A percentile compares a stretch with the other conserved stretches of the same genome.
Evolutionary conservation across 768 basidiomycete species (phyloP).

Genomic region (Auricularia cornea): DNA sequence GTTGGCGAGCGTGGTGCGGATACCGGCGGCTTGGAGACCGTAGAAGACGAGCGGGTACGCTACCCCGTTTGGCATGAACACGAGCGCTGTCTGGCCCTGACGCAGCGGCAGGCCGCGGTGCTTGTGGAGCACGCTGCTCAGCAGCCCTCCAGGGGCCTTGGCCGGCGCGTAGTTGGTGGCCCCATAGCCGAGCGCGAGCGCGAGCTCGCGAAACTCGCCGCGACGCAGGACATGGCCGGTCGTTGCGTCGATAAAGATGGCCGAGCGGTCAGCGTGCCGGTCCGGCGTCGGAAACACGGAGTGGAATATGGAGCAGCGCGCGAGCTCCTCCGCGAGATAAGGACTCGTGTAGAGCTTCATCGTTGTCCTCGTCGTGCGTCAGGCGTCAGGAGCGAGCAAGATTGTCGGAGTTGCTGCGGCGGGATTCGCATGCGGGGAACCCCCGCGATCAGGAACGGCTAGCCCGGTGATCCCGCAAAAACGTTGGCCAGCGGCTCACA

Average conservation of each 20-base stretch:
- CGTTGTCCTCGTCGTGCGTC: background rate
- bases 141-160: slow-evolving; percentile 1
- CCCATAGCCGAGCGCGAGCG: slow-evolving; percentile 52
- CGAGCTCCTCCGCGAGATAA: slow-evolving; percentile 30
- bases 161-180: background rate
- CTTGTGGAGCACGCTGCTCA: slow-evolving; percentile 28
- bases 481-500: too few species aligned
- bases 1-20: slow-evolving; percentile 66
- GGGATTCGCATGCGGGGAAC: too few species aligned
- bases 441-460: too few species aligned
- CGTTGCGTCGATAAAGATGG: slow-evolving; percentile 60
- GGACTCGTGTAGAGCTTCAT: slow-evolving; percentile 39
- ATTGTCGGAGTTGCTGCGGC: background rate
- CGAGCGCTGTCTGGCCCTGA: slow-evolving; percentile 50
- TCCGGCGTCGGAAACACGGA: slow-evolving; percentile 39
- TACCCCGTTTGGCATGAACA: slow-evolving; percentile 65
- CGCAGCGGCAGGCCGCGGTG: slow-evolving; percentile 22
- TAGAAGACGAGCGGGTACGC: slow-evolving; percentile 42
- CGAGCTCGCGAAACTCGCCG: slow-evolving; percentile 39
- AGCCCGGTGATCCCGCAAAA: too few species aligned
- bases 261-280: slow-evolving; percentile 32
- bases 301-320: slow-evolving; percentile 39
- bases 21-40: slow-evolving; percentile 51
- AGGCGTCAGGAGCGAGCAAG: background rate
- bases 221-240: slow-evolving; percentile 52